Evolutionary conservation across 2,329 filamentous ascomycete species (phyloP).

Genomic region (Scedosporium dehoogii): DNA sequence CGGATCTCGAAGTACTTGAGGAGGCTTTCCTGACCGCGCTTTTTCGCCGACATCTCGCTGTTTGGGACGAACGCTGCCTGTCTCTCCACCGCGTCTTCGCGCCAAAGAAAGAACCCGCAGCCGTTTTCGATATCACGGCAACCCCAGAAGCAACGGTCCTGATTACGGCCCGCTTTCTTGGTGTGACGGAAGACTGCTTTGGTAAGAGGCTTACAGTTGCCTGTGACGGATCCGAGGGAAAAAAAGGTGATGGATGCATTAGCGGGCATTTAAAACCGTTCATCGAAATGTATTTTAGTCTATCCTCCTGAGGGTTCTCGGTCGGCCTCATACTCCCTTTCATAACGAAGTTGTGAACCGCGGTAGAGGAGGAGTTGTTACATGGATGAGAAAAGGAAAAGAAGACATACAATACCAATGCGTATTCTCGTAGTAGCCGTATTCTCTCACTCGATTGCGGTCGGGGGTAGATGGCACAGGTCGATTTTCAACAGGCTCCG

Average conservation of each 20-base stretch:
- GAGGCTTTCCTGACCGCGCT: background rate
- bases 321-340: background rate
- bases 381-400: background rate
- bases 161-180: conserved; percentile 27
- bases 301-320: background rate
- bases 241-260: background rate
- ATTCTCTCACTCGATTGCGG: background rate
- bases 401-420: conserved; percentile 3
- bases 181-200: conserved; percentile 25
- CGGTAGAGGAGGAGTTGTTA: too few species aligned
- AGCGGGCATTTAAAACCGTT: background rate
- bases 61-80: conserved; percentile 15
- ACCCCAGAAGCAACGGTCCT: conserved; percentile 31
- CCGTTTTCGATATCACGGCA: conserved; percentile 22
- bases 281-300: background rate
- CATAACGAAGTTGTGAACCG: too few species aligned
- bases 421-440: background rate
- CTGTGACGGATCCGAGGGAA: conserved; percentile 13
- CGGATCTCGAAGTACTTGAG: background rate
- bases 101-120: conserved; percentile 36
- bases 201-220: conserved; percentile 32
- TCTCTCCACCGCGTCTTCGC: conserved; percentile 24
- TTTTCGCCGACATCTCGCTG: conserved; percentile 2
- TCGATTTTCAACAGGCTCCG: background rate
- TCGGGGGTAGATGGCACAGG: background rate